Evolutionary conservation across 2,329 filamentous ascomycete species (phyloP).

Genomic region (Fonsecaea monophora): DNA sequence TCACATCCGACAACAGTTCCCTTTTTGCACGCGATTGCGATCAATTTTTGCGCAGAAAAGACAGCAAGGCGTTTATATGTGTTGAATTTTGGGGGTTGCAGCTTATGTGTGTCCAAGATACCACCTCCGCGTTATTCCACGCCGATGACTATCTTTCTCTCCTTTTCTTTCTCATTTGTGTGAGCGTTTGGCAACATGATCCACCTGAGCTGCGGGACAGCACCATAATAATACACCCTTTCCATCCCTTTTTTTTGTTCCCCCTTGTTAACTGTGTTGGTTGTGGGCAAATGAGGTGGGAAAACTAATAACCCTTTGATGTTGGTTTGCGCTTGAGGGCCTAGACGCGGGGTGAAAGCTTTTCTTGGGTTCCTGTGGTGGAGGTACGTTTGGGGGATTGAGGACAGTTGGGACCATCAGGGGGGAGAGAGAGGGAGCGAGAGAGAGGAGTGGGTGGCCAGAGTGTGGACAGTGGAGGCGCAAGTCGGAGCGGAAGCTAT

Average conservation of each 20-base stretch:
- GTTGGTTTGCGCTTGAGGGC: conserved; percentile 1
- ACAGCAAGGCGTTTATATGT: conserved; percentile 28
- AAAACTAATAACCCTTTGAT: conserved; percentile 10
- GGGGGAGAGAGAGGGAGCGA: background rate
- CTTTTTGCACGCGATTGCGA: conserved; percentile 15
- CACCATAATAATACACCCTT: conserved; percentile 28
- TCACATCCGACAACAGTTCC: conserved; percentile 4
- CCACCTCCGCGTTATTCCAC: conserved; percentile 27
- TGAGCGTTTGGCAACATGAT: conserved; percentile 34
- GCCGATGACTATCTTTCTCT: conserved; percentile 15
- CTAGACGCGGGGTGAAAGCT: conserved; percentile 4
- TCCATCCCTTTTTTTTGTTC: conserved; percentile 4
- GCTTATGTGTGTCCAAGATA: conserved; percentile 31
- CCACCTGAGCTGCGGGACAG: conserved; percentile 28
- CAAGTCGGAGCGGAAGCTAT: background rate
- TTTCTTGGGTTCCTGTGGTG: background rate
- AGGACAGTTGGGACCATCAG: background rate
- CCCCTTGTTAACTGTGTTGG: conserved; percentile 11
- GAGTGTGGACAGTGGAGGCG: conserved; percentile 3
- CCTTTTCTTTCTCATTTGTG: conserved; percentile 22
- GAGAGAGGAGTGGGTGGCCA: too few relatives aligned
- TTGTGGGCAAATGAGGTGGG: conserved; percentile 25
- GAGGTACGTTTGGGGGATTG: background rate
- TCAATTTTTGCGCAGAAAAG: conserved; percentile 18
- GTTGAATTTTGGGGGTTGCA: conserved; percentile 21